A percentile compares a stretch with the other conserved stretches of the same genome.
Conservation (phyloP, 2,329 filamentous ascomycete species). For the Ophiocordyceps camponoti-rufipedis region DNA sequence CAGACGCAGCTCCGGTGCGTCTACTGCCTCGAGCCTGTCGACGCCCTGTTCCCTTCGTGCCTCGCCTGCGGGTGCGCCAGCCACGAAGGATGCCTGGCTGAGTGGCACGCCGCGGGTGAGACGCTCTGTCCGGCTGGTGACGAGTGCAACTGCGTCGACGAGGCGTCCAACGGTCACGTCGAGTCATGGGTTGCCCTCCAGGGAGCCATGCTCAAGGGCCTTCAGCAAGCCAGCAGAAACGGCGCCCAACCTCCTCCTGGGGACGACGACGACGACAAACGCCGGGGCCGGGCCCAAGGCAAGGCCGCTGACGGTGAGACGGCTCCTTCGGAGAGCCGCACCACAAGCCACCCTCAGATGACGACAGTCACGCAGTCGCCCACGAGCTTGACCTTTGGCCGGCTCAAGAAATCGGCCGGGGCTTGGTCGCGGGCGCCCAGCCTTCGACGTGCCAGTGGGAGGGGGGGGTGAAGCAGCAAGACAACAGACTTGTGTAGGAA, state of each 20-base stretch:
- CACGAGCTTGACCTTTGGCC: constrained; percentile 29
- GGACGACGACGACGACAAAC: constrained; percentile 10
- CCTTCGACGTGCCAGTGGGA: constrained; percentile 14
- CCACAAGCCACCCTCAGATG: constrained; percentile 6
- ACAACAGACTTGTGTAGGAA: no score
- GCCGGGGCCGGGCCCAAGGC: constrained; percentile 8
- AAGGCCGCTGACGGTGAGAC: constrained; percentile 9
- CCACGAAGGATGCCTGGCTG: constrained; percentile 38
- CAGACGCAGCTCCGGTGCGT: constrained; percentile 43
- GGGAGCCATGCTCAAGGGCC: constrained; percentile 17
- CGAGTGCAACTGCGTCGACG: constrained; percentile 42
- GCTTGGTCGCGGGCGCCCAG: constrained; percentile 26
- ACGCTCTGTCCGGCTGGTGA: constrained; percentile 43
- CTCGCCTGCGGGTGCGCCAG: constrained; percentile 43
- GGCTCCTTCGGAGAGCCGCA: constrained; percentile 1
- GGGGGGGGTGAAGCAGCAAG: constrained; percentile 2
- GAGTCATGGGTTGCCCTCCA: constrained; percentile 39
- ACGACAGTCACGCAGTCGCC: constrained; percentile 9
- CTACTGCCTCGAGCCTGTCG: constrained; percentile 42
- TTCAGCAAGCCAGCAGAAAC: constrained; percentile 1
- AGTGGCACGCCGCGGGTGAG: constrained; percentile 40
- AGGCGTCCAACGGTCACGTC: constrained; percentile 36
- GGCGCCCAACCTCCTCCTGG: constrained; percentile 11
- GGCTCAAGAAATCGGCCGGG: constrained; percentile 29
- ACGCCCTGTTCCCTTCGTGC: constrained; percentile 41